A percentile compares a stretch with the other conserved stretches of the same genome.
Evolutionary conservation across 257 asterid species (phyloP).

Genomic region (Verbena officinalis): DNA sequence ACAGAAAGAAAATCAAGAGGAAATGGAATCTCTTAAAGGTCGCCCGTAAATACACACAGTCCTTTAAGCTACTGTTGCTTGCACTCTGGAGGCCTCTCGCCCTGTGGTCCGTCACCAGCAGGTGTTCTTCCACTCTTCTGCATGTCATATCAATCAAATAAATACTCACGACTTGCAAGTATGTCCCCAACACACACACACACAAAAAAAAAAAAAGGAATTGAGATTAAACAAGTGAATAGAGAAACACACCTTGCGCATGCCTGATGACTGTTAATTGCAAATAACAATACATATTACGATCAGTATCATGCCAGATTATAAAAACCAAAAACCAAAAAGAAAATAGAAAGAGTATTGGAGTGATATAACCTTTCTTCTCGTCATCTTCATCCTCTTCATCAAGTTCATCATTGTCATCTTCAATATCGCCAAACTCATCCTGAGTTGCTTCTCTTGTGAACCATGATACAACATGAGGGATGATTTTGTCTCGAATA

Average conservation of each 20-base stretch:
- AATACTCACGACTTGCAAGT: background rate
- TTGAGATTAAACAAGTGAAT: background rate
- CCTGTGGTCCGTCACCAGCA: conserved; percentile 62
- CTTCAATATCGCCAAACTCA: conserved; percentile 45
- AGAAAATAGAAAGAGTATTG: background rate
- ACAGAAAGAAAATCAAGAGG: conserved; percentile 27
- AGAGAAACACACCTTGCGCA: conserved; percentile 30
- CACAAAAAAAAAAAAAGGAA: background rate
- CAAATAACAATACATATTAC: background rate
- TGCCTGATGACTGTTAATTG: conserved; percentile 22
- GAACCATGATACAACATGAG: conserved; percentile 95
- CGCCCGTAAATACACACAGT: conserved; percentile 26
- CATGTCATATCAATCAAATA: conserved; percentile 20
- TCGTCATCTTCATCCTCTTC: conserved; percentile 34
- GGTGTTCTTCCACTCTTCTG: conserved; percentile 66
- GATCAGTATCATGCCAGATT: background rate
- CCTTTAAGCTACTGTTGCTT: conserved; percentile 54
- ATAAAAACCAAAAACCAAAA: background rate
- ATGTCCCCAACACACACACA: too few species aligned
- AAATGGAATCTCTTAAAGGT: conserved; percentile 7
- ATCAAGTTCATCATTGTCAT: conserved; percentile 35
- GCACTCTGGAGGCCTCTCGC: conserved; percentile 92
- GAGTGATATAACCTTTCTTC: conserved; percentile 47
- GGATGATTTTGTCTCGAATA: conserved; percentile 79
- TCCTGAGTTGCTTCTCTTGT: conserved; percentile 85